Evolutionary conservation across 805 yeast species (phyloP).

Genomic region (Millerozyma miso): DNA sequence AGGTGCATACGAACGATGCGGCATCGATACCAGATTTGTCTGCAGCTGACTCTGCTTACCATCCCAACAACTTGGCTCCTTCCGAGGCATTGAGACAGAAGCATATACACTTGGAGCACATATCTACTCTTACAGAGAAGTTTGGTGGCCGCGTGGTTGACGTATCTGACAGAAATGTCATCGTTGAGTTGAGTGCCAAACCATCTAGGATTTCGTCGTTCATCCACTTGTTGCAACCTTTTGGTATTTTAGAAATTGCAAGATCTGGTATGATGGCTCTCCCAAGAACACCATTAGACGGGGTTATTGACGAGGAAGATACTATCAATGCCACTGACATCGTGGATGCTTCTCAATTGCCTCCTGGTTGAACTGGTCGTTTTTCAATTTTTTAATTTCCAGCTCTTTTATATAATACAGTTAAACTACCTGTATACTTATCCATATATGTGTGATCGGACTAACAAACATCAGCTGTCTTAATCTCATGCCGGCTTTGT

Average conservation of each 20-base stretch:
- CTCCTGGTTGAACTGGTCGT: constrained; percentile 92
- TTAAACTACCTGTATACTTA: too few relatives aligned
- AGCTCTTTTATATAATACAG: too few relatives aligned
- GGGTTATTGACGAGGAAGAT: constrained; percentile 43
- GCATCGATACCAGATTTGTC: constrained; percentile 40
- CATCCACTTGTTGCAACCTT: constrained; percentile 86
- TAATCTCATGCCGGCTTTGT: too few relatives aligned
- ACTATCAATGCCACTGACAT: constrained; percentile 56
- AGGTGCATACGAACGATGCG: constrained; percentile 39
- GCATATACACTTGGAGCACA: constrained; percentile 81
- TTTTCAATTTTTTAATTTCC: too few relatives aligned
- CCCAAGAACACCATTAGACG: constrained; percentile 87
- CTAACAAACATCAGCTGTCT: too few relatives aligned
- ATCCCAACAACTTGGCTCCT: constrained; percentile 85
- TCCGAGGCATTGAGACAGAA: constrained; percentile 93
- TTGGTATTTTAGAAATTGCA: constrained; percentile 93
- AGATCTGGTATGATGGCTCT: constrained; percentile 99
- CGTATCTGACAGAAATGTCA: constrained; percentile 87
- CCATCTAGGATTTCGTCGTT: constrained; percentile 87
- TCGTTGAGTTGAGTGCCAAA: constrained; percentile 91
- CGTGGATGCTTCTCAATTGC: constrained; percentile 85
- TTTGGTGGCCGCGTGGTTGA: constrained; percentile 94
- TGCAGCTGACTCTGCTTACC: constrained; percentile 52
- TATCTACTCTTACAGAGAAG: constrained; percentile 72
- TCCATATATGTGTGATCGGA: too few relatives aligned